Evolutionary conservation across 371 early-diverging fungal genomes (phyloP), one percentile per base, ranked within the genome.

Genomic region (Lichtheimia corymbifera): DNA sequence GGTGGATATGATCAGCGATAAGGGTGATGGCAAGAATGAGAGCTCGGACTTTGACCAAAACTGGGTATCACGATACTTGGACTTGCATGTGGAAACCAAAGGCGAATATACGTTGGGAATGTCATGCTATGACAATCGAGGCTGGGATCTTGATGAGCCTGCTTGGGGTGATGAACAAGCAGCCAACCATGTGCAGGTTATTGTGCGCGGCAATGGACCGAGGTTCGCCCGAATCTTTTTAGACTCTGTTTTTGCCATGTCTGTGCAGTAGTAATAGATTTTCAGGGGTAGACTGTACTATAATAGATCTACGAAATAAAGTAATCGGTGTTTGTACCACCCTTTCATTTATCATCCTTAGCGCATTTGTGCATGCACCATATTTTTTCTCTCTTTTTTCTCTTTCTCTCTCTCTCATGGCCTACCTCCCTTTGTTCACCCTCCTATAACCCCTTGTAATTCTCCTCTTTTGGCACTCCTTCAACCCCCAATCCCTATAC

Each of bases 51-150:
- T 62, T 14, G 66, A 65, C 22, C 55, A 58, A 18, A 15, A 61
- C 27, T 74, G 74, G 74, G 27, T 55, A 3, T 64, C 67, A 15
- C 60, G 76, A 53, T 71, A 71, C 53, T 62, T 69, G 13, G 82
- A 84, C 45, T 50, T 80, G 28, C 76, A 72, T 24, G 73, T 84
- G 22, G 84, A 84, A 61, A 62, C 71, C 0, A 66, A 67, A 22
- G 84, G 82, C 4, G 45, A 49, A 1, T 73, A 77, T 61, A 82
- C 82, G 0, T 61, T 73, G 14, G 84, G 84, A 3, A 83, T 83
- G 84, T 53, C 74, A 15, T 65, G 70, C 27, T 59, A 73, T 14
- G 84, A 84, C 49, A 66, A 71, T 14, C 71, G 82, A 17, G 17
- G 51, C 25, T 61, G 60, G 64, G 28, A 64, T 50, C 20, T 67